Base-by-base conservation (phyloP, 768 basidiomycete species). In the Calocera cornea region DNA sequence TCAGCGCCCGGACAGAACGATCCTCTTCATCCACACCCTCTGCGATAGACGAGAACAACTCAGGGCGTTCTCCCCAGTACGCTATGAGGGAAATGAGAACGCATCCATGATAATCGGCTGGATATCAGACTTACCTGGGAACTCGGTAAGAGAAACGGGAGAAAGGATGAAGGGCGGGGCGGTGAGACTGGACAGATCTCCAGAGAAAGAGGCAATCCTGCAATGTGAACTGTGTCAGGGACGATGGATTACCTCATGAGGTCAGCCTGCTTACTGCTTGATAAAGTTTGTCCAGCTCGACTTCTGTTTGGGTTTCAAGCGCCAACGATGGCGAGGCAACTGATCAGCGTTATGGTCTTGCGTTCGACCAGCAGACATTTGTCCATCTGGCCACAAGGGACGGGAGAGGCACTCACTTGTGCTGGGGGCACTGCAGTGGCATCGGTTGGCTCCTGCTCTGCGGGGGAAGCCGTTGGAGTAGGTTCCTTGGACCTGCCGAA, bases 11-110 rank as follows among this genome's bases (percentile, higher is more conserved):
- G 65, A 90, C 79, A 1, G 86, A 82, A 64, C 94, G 82, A 1
- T 86, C 85, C 75, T 94, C 87, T 34, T 86, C 83, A 14, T 83
- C 84, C 74, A 80, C 81, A 2, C 87, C 92, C 71, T 87, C 86
- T 22, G 87, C 85, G 74, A 97, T 97, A 24, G 85, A 85, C 2
- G 93, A 86, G 73, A 99, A 97, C 66, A 93, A 80, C 66, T 87
- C 87, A 31, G 93, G 93, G 64, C 90, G 89, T 76, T 98, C 95
- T 74, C 93, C 92, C 95, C 95, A 98, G 77, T 98, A 97, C 0
- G 94, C 94, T 91, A 70, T 34, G 17, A 7, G 41, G 27, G n/a
- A 29, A n/a, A 22, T 44, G 16, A 44, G n/a, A 29, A 64, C 19
- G 41, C 22, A 19, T 29, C 27, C 31, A 7, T 60, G 8, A 17